A percentile compares a stretch with the other conserved stretches of the same genome.
These are phyloP conservation scores for Fusarium anthophilum DNA, from an alignment of 2,329 filamentous ascomycete species.

Conservation along the genomic window DNA sequence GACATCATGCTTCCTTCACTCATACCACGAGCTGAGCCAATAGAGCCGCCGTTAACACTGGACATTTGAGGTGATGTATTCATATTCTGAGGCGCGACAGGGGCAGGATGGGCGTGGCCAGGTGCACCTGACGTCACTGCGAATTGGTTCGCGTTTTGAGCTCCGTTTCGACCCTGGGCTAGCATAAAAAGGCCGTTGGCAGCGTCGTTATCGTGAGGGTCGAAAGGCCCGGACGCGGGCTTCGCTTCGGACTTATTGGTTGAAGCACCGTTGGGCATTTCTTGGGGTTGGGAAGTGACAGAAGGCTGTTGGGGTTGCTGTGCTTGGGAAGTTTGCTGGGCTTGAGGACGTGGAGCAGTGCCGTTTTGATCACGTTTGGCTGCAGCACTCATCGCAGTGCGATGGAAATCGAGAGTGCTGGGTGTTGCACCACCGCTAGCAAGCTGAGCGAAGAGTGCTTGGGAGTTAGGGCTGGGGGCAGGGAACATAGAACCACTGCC, in stretches of 20 bases:
- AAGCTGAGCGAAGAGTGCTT: conserved; percentile 81
- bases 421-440: conserved; percentile 87
- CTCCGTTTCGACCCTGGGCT: conserved; percentile 73
- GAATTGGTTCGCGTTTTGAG: conserved; percentile 60
- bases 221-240: conserved; percentile 72
- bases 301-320: conserved; percentile 34
- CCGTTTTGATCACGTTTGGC: conserved; percentile 65
- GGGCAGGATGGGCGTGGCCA: conserved; percentile 60
- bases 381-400: conserved; percentile 85
- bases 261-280: conserved; percentile 53
- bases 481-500: conserved; percentile 98
- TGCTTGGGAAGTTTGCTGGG: conserved; percentile 50
- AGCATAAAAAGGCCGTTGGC: conserved; percentile 94
- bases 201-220: conserved; percentile 92
- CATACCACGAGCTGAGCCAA: conserved; percentile 60
- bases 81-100: conserved; percentile 47
- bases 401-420: conserved; percentile 91
- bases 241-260: conserved; percentile 60
- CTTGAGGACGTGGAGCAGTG: conserved; percentile 41
- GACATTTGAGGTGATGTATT: conserved; percentile 63
- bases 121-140: conserved; percentile 56
- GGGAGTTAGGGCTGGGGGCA: conserved; percentile 85
- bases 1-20: conserved; percentile 78
- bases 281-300: conserved; percentile 65
- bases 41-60: conserved; percentile 57